Conservation (phyloP, 2,329 filamentous ascomycete species). For the Cordyceps fumosorosea region DNA sequence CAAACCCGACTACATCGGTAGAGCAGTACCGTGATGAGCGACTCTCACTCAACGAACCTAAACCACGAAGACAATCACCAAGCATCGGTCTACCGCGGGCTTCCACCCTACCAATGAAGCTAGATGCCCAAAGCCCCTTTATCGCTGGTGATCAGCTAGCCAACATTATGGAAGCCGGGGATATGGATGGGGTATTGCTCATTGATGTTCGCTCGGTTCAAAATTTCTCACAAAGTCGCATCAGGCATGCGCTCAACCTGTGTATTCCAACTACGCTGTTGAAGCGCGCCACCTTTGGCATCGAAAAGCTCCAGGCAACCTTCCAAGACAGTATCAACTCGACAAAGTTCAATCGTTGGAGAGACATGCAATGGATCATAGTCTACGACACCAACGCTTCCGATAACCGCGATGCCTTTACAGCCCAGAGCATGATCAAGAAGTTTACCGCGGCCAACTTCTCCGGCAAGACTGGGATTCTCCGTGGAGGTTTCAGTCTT, state of each 20-base stretch:
- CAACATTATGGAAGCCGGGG: slow-evolving; percentile 43
- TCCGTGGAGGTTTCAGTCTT: slow-evolving; percentile 74
- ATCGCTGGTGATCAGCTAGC: slow-evolving; percentile 49
- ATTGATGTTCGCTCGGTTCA: slow-evolving; percentile 84
- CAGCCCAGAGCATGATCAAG: slow-evolving; percentile 80
- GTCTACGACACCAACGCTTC: slow-evolving; percentile 79
- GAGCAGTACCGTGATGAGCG: slow-evolving; percentile 46
- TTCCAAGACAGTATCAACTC: slow-evolving; percentile 69
- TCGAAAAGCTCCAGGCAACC: slow-evolving; percentile 79
- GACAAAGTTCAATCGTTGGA: slow-evolving; percentile 71
- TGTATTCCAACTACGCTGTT: slow-evolving; percentile 93
- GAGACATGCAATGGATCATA: slow-evolving; percentile 65
- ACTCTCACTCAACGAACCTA: slow-evolving; percentile 45
- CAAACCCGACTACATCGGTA: slow-evolving; percentile 24
- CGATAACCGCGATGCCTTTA: slow-evolving; percentile 71
- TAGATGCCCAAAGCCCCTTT: slow-evolving; percentile 44
- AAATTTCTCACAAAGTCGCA: slow-evolving; percentile 68
- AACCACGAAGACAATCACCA: slow-evolving; percentile 32
- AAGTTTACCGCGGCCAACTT: slow-evolving; percentile 88
- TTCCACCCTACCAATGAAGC: slow-evolving; percentile 45
- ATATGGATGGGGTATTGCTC: slow-evolving; percentile 50
- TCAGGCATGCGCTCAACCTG: slow-evolving; percentile 77
- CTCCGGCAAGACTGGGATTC: slow-evolving; percentile 63
- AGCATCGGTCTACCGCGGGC: slow-evolving; percentile 27
- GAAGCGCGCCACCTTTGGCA: slow-evolving; percentile 84